phyloP scores from a whole-genome alignment of 495 filamentous ascomycete genomes.

The Trichoderma asperelloides region DNA sequence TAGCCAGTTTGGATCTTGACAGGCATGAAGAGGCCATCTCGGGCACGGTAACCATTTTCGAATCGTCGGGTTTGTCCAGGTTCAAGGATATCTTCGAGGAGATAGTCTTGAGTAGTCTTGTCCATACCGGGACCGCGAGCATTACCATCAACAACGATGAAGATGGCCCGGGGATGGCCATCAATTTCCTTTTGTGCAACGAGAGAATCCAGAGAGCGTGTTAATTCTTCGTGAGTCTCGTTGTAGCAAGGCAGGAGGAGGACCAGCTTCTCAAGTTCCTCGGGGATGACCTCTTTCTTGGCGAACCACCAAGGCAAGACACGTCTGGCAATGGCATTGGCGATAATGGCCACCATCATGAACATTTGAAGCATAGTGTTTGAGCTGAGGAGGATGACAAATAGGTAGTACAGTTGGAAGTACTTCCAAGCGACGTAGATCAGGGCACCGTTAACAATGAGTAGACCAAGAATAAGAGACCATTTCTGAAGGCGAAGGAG shows the following conservation, averaged over 20 bases:
- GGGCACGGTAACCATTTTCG: conserved; percentile 60
- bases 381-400: conserved; percentile 9
- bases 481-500: conserved; percentile 10
- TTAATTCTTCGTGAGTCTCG: conserved; percentile 22
- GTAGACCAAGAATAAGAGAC: not conserved
- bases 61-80: conserved; percentile 48
- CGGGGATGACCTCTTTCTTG: conserved; percentile 16
- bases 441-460: not conserved
- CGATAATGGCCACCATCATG: conserved; percentile 10
- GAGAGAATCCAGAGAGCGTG: conserved; percentile 23
- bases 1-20: conserved; percentile 61
- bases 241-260: conserved; percentile 27
- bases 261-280: conserved; percentile 20
- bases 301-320: conserved; percentile 5
- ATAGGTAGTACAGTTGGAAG: conserved; percentile 10
- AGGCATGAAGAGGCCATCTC: conserved; percentile 71
- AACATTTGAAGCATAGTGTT: conserved; percentile 9
- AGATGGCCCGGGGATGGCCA: conserved; percentile 52
- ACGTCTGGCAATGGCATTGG: not conserved
- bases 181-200: conserved; percentile 20
- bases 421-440: not conserved
- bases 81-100: conserved; percentile 54
- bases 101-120: conserved; percentile 60
- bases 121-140: conserved; percentile 69
- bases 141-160: conserved; percentile 67